Evolutionary conservation across 352 stramenopile species (phyloP).

Genomic region (Blastocystis sp.): DNA sequence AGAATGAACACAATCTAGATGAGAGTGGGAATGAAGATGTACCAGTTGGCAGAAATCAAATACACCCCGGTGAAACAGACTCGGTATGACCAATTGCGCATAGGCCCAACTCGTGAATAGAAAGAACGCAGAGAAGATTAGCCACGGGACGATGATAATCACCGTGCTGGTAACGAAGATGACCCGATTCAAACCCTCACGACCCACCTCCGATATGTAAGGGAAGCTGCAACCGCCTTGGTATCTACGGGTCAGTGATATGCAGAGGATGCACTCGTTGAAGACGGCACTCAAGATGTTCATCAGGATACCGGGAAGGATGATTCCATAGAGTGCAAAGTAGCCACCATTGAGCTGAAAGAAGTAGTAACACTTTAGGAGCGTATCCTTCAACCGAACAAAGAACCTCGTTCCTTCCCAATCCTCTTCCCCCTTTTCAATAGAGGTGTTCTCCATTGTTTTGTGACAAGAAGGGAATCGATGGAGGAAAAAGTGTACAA

Average conservation of each 20-base stretch:
- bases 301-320: constrained; percentile 52
- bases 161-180: constrained; percentile 27
- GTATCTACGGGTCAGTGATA: background rate
- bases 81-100: constrained; percentile 53
- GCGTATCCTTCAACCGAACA: background rate
- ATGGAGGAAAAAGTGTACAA: background rate
- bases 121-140: constrained; percentile 49
- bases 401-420: background rate
- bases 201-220: constrained; percentile 38
- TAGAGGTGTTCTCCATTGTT: too few relatives aligned
- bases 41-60: constrained; percentile 45
- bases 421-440: background rate
- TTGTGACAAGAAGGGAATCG: background rate
- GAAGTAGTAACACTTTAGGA: constrained; percentile 6
- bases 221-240: constrained; percentile 41
- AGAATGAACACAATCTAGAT: constrained; percentile 47
- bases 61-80: constrained; percentile 6
- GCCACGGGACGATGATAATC: constrained; percentile 16
- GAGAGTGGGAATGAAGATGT: background rate
- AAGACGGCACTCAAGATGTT: constrained; percentile 49
- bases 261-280: constrained; percentile 1
- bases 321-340: constrained; percentile 38
- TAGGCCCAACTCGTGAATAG: constrained; percentile 50
- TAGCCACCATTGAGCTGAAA: constrained; percentile 40
- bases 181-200: constrained; percentile 22